phyloP scores from a whole-genome alignment of 2,329 filamentous ascomycete genomes.

The Akanthomyces dipterigenus region DNA sequence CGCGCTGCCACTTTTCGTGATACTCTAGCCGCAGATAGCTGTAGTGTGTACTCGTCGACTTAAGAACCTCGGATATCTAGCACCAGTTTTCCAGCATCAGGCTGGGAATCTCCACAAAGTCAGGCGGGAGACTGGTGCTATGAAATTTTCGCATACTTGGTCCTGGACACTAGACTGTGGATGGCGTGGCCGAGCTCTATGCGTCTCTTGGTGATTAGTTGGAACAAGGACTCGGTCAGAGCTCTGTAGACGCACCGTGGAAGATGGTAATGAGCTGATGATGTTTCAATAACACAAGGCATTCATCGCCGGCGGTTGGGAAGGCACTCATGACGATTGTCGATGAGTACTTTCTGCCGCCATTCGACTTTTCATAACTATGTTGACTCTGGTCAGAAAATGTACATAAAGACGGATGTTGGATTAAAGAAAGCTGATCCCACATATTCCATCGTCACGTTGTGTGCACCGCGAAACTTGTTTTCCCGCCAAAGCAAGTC shows the following conservation, averaged over 20 bases:
- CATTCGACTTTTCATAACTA: background rate
- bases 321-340: background rate
- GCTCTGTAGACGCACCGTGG: constrained; percentile 27
- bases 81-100: constrained; percentile 15
- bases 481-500: constrained; percentile 48
- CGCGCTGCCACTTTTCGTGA: constrained; percentile 1
- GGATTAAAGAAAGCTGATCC: background rate
- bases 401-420: too few species aligned
- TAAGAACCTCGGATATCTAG: constrained; percentile 11
- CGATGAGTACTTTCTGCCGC: background rate
- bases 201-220: too few species aligned
- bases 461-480: constrained; percentile 50
- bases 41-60: constrained; percentile 8
- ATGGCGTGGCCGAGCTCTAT: constrained; percentile 17
- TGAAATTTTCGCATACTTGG: constrained; percentile 4
- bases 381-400: too few species aligned
- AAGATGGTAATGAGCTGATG: constrained; percentile 50
- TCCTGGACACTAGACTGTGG: constrained; percentile 13
- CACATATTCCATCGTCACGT: constrained; percentile 33
- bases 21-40: background rate
- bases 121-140: constrained; percentile 10
- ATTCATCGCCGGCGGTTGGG: background rate
- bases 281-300: constrained; percentile 46
- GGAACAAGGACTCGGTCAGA: background rate
- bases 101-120: constrained; percentile 14